Percentiles rank a stretch among this genome's conserved stretches.
phyloP scores from a whole-genome alignment of 2,329 filamentous ascomycete species.

The Cytospora piceae region DNA sequence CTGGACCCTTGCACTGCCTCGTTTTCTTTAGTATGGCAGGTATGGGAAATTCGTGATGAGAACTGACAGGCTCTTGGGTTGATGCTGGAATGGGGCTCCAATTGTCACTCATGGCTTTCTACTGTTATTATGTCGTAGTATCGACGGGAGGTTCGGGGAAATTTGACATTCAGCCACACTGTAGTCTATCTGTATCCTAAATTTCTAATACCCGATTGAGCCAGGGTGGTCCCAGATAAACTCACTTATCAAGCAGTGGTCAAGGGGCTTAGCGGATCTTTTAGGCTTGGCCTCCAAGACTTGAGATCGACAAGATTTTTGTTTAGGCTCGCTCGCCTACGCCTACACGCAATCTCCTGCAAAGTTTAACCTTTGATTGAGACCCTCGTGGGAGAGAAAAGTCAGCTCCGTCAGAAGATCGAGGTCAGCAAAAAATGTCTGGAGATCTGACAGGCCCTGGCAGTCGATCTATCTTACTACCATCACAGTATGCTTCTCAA shows the following conservation, averaged over 20 bases:
- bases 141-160: background rate
- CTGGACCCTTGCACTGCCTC: background rate
- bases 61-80: background rate
- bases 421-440: too few relatives aligned
- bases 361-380: background rate
- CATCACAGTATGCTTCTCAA: too few relatives aligned
- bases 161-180: background rate
- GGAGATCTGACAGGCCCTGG: too few relatives aligned
- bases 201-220: background rate
- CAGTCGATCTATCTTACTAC: too few relatives aligned
- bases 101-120: too few relatives aligned
- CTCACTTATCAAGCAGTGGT: background rate
- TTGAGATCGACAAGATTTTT: background rate
- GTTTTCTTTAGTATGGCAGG: background rate
- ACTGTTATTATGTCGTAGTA: too few relatives aligned
- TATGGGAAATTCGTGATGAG: too few relatives aligned
- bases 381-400: background rate
- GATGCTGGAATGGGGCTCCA: too few relatives aligned
- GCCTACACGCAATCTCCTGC: background rate
- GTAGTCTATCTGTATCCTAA: background rate
- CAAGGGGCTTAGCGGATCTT: background rate
- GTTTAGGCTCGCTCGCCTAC: background rate
- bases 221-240: too few relatives aligned
- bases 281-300: background rate
- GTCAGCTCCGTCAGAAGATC: background rate